A percentile compares a stretch with the other conserved stretches of the same genome.
Evolutionary conservation across 805 yeast species (phyloP).

Genomic region (Yamadazyma phyllophila): DNA sequence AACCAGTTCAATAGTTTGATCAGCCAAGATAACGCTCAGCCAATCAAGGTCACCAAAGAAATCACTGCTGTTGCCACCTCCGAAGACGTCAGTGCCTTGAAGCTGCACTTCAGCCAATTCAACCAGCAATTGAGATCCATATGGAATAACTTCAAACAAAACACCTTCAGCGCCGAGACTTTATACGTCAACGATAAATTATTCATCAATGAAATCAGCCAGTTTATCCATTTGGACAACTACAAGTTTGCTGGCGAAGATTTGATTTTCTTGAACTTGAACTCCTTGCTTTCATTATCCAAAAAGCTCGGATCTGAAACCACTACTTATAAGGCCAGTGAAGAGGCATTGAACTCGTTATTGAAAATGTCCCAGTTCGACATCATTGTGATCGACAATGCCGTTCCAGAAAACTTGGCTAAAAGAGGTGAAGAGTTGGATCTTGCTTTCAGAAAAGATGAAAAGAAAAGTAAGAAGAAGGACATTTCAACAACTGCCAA

Average conservation of each 20-base stretch:
- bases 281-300: constrained; percentile 42
- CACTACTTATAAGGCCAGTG: constrained; percentile 39
- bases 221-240: constrained; percentile 40
- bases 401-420: constrained; percentile 12
- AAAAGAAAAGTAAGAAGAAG: constrained; percentile 40
- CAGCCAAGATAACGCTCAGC: background rate
- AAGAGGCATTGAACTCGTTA: constrained; percentile 30
- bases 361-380: constrained; percentile 23
- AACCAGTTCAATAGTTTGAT: constrained; percentile 1
- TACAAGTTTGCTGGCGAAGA: constrained; percentile 16
- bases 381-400: constrained; percentile 25
- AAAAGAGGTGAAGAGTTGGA: constrained; percentile 21
- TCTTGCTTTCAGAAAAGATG: constrained; percentile 11
- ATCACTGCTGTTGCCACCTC: constrained; percentile 6
- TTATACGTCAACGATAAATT: constrained; percentile 40
- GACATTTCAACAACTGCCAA: constrained; percentile 67
- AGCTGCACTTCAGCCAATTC: constrained; percentile 11
- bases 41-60: constrained; percentile 11
- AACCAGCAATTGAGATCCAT: constrained; percentile 4
- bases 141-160: constrained; percentile 11
- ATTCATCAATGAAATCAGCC: constrained; percentile 50
- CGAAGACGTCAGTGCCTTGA: background rate
- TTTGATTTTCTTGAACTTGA: constrained; percentile 36
- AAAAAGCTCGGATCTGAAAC: constrained; percentile 44
- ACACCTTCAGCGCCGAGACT: constrained; percentile 8